Conservation (phyloP, 805 yeast genomes). For the Wickerhamiella parazyma region DNA sequence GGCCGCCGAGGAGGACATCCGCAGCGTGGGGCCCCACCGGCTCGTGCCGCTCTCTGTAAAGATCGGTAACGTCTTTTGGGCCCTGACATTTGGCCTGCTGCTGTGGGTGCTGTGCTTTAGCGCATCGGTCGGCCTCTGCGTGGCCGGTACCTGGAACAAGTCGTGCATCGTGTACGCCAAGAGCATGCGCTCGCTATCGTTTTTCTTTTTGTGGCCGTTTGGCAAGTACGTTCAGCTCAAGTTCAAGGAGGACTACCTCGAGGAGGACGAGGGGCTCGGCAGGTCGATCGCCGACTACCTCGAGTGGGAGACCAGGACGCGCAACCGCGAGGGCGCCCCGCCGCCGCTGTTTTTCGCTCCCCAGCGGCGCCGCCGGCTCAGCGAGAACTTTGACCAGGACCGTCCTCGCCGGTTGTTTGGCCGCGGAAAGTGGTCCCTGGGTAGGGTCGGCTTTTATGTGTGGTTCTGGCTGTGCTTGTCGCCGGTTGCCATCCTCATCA, state of each 20-base stretch:
- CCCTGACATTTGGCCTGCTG: slow-evolving; percentile 54
- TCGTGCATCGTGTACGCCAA: slow-evolving; percentile 50
- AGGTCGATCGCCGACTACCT: slow-evolving; percentile 71
- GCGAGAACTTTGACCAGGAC: slow-evolving; percentile 12
- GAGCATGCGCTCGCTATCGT: slow-evolving; percentile 46
- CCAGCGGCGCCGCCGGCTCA: slow-evolving; percentile 21
- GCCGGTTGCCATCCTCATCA: slow-evolving; percentile 47
- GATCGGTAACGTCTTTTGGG: slow-evolving; percentile 62
- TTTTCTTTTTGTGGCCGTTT: slow-evolving; percentile 59
- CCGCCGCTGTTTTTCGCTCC: slow-evolving; percentile 41
- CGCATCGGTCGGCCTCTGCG: slow-evolving; percentile 29
- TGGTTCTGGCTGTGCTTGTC: slow-evolving; percentile 55
- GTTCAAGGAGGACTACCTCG: slow-evolving; percentile 65
- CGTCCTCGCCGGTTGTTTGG: slow-evolving; percentile 54
- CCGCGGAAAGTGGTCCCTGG: slow-evolving; percentile 80
- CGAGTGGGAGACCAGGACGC: slow-evolving; percentile 62
- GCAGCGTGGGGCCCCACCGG: slow-evolving; percentile 29
- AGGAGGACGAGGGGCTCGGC: slow-evolving; percentile 84
- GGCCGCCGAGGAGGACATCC: slow-evolving; percentile 80
- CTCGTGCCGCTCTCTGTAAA: slow-evolving; percentile 47
- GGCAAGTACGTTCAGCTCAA: slow-evolving; percentile 74
- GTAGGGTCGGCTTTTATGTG: slow-evolving; percentile 62
- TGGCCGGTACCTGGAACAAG: slow-evolving; percentile 27
- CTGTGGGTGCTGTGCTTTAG: slow-evolving; percentile 40
- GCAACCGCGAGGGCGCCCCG: slow-evolving; percentile 30